Conservation (phyloP, 2,329 filamentous ascomycete genomes). For the Colletotrichum chlorophyti region DNA sequence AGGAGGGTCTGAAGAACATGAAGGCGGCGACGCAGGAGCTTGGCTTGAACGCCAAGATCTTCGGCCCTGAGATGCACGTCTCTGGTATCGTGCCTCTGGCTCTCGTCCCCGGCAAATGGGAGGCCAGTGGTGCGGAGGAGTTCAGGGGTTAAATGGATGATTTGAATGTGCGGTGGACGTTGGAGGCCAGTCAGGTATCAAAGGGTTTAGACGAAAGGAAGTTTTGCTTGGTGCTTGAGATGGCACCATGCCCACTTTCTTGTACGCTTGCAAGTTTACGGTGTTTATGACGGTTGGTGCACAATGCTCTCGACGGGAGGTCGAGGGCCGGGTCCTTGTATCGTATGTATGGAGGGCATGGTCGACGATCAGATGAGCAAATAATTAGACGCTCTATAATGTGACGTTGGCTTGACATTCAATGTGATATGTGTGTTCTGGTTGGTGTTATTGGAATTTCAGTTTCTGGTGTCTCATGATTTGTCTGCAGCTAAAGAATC, state of each 20-base stretch:
- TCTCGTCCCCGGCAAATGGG: constrained; percentile 71
- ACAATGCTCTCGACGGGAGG: constrained; percentile 27
- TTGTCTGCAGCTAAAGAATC: too few species aligned
- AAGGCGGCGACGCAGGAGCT: constrained; percentile 95
- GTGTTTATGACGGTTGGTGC: constrained; percentile 30
- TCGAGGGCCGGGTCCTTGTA: constrained; percentile 29
- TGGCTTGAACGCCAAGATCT: constrained; percentile 73
- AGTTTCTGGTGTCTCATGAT: too few species aligned
- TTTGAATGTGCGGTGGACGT: constrained; percentile 15
- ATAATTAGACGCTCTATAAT: constrained; percentile 32
- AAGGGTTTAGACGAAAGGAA: constrained; percentile 25
- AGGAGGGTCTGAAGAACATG: constrained; percentile 99
- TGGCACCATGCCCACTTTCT: constrained; percentile 29
- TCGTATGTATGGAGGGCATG: constrained; percentile 31
- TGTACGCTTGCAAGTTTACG: constrained; percentile 30
- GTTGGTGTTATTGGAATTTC: background rate
- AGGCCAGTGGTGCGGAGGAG: constrained; percentile 66
- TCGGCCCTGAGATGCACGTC: constrained; percentile 88
- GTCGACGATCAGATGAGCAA: constrained; percentile 31
- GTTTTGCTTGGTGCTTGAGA: constrained; percentile 28
- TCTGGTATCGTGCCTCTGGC: constrained; percentile 95
- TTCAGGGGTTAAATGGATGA: constrained; percentile 58
- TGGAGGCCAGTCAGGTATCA: constrained; percentile 15
- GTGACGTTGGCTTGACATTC: constrained; percentile 28
- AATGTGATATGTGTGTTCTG: background rate